Conservation (phyloP, 2,329 filamentous ascomycete species). For the Beauveria sp. region DNA sequence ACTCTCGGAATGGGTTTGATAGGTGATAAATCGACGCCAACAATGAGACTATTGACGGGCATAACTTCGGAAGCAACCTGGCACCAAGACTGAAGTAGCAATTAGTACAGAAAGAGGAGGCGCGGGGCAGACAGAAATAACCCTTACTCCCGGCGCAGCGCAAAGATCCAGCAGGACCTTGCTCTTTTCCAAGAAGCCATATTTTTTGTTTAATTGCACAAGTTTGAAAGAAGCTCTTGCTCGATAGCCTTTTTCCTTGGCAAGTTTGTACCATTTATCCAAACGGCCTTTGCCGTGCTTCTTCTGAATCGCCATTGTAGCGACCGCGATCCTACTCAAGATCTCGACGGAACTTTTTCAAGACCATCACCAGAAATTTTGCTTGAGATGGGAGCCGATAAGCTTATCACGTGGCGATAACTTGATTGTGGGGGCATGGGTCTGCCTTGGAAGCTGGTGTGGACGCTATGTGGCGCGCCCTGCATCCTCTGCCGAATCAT, state of each 20-base stretch:
- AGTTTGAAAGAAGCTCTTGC: conserved; percentile 96
- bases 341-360: conserved; percentile 3
- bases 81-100: conserved; percentile 67
- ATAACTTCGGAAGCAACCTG: conserved; percentile 95
- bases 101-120: background rate
- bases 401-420: conserved; percentile 28
- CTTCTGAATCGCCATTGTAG: conserved; percentile 83
- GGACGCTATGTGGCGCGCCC: conserved; percentile 2
- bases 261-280: conserved; percentile 98
- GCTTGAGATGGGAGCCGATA: conserved; percentile 21
- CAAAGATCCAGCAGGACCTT: conserved; percentile 96
- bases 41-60: conserved; percentile 81
- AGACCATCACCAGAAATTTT: conserved; percentile 26
- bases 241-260: conserved; percentile 96
- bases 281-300: conserved; percentile 98
- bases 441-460: background rate
- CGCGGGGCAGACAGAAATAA: background rate
- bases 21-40: conserved; percentile 88
- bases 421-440: background rate
- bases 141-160: conserved; percentile 78
- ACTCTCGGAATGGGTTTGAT: conserved; percentile 94
- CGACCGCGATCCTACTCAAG: background rate
- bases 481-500: background rate
- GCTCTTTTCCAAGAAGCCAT: conserved; percentile 94
- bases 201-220: conserved; percentile 98